Evolutionary conservation across 176 grass and related monocot genomes (phyloP).

Genomic region (Aegilops speltoides): DNA sequence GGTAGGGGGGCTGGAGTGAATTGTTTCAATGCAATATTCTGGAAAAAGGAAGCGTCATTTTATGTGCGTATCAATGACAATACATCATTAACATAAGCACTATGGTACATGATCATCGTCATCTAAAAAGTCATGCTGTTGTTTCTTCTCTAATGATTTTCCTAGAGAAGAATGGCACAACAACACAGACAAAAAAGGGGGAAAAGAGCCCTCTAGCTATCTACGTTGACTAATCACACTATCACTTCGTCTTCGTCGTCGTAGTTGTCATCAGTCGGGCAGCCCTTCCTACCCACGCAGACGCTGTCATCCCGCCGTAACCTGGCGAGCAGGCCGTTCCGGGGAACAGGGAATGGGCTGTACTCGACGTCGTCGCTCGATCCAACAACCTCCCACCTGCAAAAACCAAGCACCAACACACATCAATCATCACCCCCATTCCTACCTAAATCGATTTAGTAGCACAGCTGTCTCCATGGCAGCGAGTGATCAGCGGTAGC

Average conservation of each 20-base stretch:
- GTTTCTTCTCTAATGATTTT: conserved; percentile 8
- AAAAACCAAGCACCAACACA: conserved; percentile 22
- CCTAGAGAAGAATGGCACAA: conserved; percentile 24
- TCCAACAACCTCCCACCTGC: conserved; percentile 69
- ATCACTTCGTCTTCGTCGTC: neutral
- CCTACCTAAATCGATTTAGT: neutral
- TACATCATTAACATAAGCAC: conserved; percentile 1
- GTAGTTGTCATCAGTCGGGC: neutral
- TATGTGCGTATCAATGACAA: neutral
- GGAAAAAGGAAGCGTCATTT: neutral
- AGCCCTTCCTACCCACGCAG: neutral
- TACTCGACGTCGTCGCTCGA: conserved; percentile 69
- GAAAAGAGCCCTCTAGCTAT: conserved; percentile 2
- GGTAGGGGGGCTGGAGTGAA: too few relatives aligned
- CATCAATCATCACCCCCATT: neutral
- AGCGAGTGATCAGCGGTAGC: neutral
- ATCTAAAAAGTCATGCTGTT: neutral
- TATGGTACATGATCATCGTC: neutral
- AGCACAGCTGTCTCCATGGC: neutral
- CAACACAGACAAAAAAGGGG: neutral
- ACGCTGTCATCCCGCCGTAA: conserved; percentile 28
- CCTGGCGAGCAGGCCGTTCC: conserved; percentile 59
- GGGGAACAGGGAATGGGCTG: conserved; percentile 95
- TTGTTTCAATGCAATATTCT: neutral
- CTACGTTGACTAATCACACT: conserved; percentile 13